Evolutionary conservation across 2,329 filamentous ascomycete species (phyloP), one percentile per base, ranked within the genome.

Genomic region (Colletotrichum plurivorum): DNA sequence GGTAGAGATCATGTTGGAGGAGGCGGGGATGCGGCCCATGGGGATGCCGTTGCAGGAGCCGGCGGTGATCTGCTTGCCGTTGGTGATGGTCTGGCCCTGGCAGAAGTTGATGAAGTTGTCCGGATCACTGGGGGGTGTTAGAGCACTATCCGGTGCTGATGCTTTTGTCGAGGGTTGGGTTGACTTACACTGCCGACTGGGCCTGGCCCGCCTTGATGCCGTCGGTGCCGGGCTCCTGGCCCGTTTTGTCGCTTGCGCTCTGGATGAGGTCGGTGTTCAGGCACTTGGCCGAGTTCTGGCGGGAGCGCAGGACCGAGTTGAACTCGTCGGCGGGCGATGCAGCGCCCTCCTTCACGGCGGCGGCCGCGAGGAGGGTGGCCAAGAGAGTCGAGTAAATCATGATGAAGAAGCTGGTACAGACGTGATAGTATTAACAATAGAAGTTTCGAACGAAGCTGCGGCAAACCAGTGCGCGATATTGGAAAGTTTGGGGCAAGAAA

Each of bases 51-150:
- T 89, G 78, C 88, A 89, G 52, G 87, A 88, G 10, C 86, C 86
- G 1, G 70, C 74, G 46, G 79, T 77, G 70, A 81, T 76, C 72
- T 89, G 87, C 6, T 80, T 78, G 70, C 87, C 88, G 71, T 89
- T 88, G 70, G 87, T 89, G 64, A 86, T 73, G 3, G 81, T 84
- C 75, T 86, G 83, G 69, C 85, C 86, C 6, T 79, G 75, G 74
- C 88, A 90, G 77, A 89, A 86, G 79, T 89, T 89, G 82, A 89
- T 89, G 77, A 89, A 89, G 79, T 89, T 89, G 75, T 82, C 82
- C 20, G 77, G 58, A 68, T 87, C 84, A 48, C 83, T 86, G 20
- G 69, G 58, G 15, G 20, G 27, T 65, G n/a, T 59, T 74, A 43
- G 74, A 70, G 65, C 54, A 45, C 39, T 39, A 55, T 18, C 22